These are phyloP conservation scores for Apiotrichum sp. DNA, from an alignment of 1,284 basidiomycete genomes.

Conservation along the genomic window DNA sequence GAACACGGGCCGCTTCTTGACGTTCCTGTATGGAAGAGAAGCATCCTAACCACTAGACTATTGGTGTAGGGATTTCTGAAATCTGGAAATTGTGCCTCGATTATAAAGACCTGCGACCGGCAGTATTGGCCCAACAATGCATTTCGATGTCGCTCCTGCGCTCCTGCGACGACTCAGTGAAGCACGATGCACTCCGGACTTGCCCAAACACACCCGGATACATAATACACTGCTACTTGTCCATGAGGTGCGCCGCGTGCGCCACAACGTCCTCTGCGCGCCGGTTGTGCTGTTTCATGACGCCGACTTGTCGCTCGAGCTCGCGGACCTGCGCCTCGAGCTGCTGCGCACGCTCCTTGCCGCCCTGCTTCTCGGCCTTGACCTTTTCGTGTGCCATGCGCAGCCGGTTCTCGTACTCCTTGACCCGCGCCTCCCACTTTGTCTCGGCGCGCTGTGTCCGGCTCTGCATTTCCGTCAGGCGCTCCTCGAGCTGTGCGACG, in stretches of 20 bases:
- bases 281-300: slow-evolving; percentile 31
- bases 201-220: background rate
- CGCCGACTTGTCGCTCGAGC: slow-evolving; percentile 39
- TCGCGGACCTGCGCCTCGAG: slow-evolving; percentile 46
- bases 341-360: slow-evolving; percentile 66
- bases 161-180: too few relatives aligned
- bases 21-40: too few relatives aligned
- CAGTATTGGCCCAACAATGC: too few relatives aligned
- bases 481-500: slow-evolving; percentile 72
- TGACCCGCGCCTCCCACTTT: slow-evolving; percentile 88
- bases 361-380: slow-evolving; percentile 89
- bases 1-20: too few relatives aligned
- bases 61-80: too few relatives aligned
- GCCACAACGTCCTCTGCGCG: slow-evolving; percentile 40
- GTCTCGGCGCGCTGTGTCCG: slow-evolving; percentile 63
- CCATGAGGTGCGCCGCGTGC: slow-evolving; percentile 29
- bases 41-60: too few relatives aligned
- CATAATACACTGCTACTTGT: slow-evolving; percentile 3
- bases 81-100: too few relatives aligned
- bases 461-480: slow-evolving; percentile 64
- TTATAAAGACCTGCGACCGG: too few relatives aligned
- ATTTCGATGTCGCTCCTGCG: too few relatives aligned
- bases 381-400: slow-evolving; percentile 86
- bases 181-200: too few relatives aligned
- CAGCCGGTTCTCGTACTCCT: slow-evolving; percentile 78